A percentile compares a stretch with the other conserved stretches of the same genome.
These are phyloP conservation scores for Knufia fluminis DNA, from an alignment of 2,329 filamentous ascomycete species.

Conservation along the genomic window DNA sequence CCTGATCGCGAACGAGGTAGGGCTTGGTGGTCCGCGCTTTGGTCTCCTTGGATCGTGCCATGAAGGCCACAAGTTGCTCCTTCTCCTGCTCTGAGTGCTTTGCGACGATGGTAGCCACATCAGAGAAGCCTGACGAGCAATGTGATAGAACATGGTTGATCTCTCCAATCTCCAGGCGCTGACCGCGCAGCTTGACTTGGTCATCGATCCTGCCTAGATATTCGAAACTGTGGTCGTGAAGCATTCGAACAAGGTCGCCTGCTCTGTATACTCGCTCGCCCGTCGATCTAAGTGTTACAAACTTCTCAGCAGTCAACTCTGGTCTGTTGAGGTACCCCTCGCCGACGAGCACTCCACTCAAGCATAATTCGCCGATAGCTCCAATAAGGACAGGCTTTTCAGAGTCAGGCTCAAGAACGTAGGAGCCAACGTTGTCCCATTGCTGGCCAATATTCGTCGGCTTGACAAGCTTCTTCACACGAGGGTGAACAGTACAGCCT, in stretches of 20 bases:
- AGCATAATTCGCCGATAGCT: slow-evolving; percentile 76
- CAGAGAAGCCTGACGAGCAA: slow-evolving; percentile 48
- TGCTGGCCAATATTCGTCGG: slow-evolving; percentile 80
- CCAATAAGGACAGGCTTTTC: slow-evolving; percentile 65
- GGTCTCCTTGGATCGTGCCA: slow-evolving; percentile 31
- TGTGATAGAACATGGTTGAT: slow-evolving; percentile 75
- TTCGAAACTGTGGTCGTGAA: slow-evolving; percentile 73
- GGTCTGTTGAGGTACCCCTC: slow-evolving; percentile 77
- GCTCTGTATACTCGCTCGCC: slow-evolving; percentile 69
- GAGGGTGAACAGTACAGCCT: slow-evolving; percentile 80
- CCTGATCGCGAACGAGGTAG: slow-evolving; percentile 31
- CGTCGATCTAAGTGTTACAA: slow-evolving; percentile 54
- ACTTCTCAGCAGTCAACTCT: slow-evolving; percentile 67
- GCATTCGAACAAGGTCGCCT: slow-evolving; percentile 73
- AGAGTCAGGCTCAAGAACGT: slow-evolving; percentile 62
- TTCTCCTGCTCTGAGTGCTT: slow-evolving; percentile 64
- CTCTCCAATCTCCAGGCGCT: slow-evolving; percentile 80
- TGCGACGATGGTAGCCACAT: slow-evolving; percentile 68
- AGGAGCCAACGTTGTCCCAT: slow-evolving; percentile 80
- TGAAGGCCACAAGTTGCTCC: slow-evolving; percentile 73
- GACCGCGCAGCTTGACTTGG: slow-evolving; percentile 83
- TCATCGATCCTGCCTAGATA: slow-evolving; percentile 84
- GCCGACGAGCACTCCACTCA: slow-evolving; percentile 77
- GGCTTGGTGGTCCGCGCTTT: slow-evolving; percentile 13
- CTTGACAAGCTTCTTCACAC: slow-evolving; percentile 66